A percentile compares a stretch with the other conserved stretches of the same genome.
phyloP scores from a whole-genome alignment of 371 early-diverging fungal genomes.

The Rhizopus delemar region DNA sequence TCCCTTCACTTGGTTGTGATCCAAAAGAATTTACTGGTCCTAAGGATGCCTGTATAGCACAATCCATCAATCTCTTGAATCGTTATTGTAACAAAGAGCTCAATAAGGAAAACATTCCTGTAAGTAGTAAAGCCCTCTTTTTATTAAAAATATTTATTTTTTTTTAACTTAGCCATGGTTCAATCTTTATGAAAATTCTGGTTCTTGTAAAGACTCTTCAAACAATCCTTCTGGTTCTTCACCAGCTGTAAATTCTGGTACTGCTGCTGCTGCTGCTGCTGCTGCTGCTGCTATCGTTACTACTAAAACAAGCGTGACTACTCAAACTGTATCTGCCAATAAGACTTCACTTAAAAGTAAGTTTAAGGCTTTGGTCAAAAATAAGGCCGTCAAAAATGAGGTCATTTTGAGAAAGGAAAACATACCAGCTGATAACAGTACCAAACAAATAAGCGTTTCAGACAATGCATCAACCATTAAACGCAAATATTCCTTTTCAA shows the following conservation, averaged over 20 bases:
- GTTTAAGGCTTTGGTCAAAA: neutral
- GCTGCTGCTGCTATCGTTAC: neutral
- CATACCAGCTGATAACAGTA: too few species aligned
- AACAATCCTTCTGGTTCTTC: neutral
- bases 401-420: neutral
- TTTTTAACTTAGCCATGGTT: neutral
- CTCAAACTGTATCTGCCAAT: neutral
- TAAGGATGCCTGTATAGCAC: neutral
- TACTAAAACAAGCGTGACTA: neutral
- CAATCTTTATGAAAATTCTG: neutral
- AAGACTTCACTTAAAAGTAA: neutral
- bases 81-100: neutral
- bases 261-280: neutral
- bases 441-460: neutral
- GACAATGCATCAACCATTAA: neutral
- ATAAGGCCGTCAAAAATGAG: neutral
- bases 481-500: neutral
- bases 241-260: neutral
- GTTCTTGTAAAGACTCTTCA: neutral
- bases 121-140: neutral
- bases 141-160: neutral
- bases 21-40: neutral
- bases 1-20: slow-evolving; percentile 13
- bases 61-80: neutral
- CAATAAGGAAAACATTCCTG: slow-evolving; percentile 2